These are phyloP conservation scores for Colletotrichum abscissum DNA, from an alignment of 2,329 filamentous ascomycete species.

Conservation along the genomic window DNA sequence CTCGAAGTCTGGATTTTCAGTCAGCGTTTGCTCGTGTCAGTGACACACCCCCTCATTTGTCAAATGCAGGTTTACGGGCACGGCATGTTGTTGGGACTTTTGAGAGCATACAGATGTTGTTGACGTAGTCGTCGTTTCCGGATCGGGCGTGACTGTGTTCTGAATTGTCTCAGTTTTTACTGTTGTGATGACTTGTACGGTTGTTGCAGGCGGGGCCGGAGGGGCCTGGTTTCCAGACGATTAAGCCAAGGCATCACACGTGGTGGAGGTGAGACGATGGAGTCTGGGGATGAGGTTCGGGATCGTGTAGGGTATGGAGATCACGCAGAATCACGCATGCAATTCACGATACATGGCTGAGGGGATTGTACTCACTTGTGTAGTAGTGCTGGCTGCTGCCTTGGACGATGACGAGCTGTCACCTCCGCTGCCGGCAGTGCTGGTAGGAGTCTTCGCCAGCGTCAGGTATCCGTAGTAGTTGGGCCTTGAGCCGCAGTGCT, in stretches of 20 bases:
- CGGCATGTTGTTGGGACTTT: slow-evolving; percentile 23
- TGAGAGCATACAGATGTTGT: slow-evolving; percentile 31
- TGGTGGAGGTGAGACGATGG: slow-evolving; percentile 13
- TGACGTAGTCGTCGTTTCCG: slow-evolving; percentile 38
- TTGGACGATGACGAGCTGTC: slow-evolving; percentile 34
- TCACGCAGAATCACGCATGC: slow-evolving; percentile 33
- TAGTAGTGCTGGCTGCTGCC: slow-evolving; percentile 39
- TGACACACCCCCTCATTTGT: slow-evolving; percentile 10
- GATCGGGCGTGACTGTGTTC: slow-evolving; percentile 47
- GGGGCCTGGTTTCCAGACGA: slow-evolving; percentile 40
- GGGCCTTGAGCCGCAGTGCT: slow-evolving; percentile 65
- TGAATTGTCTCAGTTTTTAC: slow-evolving; percentile 46
- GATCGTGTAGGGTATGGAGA: slow-evolving; percentile 10
- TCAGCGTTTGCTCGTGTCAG: slow-evolving; percentile 6
- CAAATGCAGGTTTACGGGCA: slow-evolving; percentile 9
- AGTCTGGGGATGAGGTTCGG: not conserved
- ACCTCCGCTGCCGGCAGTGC: slow-evolving; percentile 54
- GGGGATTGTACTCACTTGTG: slow-evolving; percentile 28
- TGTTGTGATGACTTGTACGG: slow-evolving; percentile 36
- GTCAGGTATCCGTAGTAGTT: slow-evolving; percentile 73
- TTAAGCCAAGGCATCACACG: slow-evolving; percentile 35
- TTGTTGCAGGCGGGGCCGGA: slow-evolving; percentile 39
- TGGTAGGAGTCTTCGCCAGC: slow-evolving; percentile 64
- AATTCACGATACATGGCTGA: slow-evolving; percentile 8
- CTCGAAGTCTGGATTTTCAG: slow-evolving; percentile 2